These are phyloP conservation scores for Pelagophyceae sp. DNA, from an alignment of 352 stramenopile genomes.

Conservation along the genomic window DNA sequence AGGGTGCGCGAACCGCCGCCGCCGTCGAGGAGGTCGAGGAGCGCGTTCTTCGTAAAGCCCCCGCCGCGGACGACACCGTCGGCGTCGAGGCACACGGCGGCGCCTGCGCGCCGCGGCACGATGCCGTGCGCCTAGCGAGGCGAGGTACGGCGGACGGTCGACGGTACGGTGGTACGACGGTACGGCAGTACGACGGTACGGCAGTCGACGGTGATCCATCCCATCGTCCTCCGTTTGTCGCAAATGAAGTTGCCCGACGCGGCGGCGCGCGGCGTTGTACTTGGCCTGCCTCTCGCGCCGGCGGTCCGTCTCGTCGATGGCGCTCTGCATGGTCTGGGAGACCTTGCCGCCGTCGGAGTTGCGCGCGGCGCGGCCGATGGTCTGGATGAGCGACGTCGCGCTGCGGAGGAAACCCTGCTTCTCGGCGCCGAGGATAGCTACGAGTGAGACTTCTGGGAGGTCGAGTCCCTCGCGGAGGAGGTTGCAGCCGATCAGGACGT, in stretches of 20 bases:
- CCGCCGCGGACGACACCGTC: not conserved
- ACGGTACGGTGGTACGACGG: not conserved
- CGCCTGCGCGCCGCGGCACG: not conserved
- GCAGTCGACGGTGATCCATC: not conserved
- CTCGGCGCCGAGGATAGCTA: constrained; percentile 56
- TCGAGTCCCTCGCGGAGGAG: constrained; percentile 53
- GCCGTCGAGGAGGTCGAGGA: not conserved
- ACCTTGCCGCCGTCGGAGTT: constrained; percentile 41
- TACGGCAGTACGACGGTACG: not conserved
- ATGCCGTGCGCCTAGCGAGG: not conserved
- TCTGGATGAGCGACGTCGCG: constrained; percentile 53
- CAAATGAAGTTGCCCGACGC: too few species aligned
- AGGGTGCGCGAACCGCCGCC: not conserved
- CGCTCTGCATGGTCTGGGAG: constrained; percentile 46
- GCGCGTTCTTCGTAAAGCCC: not conserved
- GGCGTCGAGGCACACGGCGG: not conserved
- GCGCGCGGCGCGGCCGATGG: constrained; percentile 49
- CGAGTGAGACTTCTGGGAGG: constrained; percentile 52
- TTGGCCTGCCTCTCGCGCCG: constrained; percentile 39
- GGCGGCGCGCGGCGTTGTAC: constrained; percentile 46
- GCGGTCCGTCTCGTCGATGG: constrained; percentile 42
- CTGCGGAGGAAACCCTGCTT: constrained; percentile 49
- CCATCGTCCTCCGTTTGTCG: constrained; percentile 27
- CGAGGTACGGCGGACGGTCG: not conserved
- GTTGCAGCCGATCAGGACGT: constrained; percentile 56